phyloP scores from a whole-genome alignment of 257 asterid genomes.

The Nicotiana tomentosiformis region DNA sequence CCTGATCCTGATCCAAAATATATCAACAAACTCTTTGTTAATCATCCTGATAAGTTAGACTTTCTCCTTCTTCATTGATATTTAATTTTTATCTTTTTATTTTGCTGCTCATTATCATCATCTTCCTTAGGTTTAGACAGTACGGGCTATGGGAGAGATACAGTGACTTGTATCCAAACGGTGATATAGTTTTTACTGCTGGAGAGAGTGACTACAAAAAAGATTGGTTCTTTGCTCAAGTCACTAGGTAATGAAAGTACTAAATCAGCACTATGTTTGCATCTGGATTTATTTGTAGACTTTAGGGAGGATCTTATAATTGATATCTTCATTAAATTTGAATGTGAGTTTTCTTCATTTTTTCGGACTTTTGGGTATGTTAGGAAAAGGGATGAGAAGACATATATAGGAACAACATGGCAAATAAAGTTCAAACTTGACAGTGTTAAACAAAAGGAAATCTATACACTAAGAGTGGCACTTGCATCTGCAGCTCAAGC shows the following conservation, averaged over 20 bases:
- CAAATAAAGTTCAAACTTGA: constrained; percentile 44
- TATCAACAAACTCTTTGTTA: constrained; percentile 44
- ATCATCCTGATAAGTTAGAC: constrained; percentile 55
- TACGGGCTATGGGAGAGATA: constrained; percentile 89
- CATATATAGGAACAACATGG: constrained; percentile 59
- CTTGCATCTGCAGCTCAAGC: constrained; percentile 62
- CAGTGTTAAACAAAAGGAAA: constrained; percentile 21
- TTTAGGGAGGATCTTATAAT: not conserved
- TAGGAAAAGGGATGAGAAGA: constrained; percentile 42
- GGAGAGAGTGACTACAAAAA: constrained; percentile 55
- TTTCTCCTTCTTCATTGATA: not conserved
- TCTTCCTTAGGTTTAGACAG: constrained; percentile 66
- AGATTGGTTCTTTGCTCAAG: constrained; percentile 88
- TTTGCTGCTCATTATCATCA: not conserved
- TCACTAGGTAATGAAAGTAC: constrained; percentile 46
- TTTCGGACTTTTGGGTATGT: not conserved
- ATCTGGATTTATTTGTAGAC: not conserved
- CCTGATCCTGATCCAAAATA: constrained; percentile 66
- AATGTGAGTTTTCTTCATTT: not conserved
- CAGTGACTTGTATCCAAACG: constrained; percentile 54
- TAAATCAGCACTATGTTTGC: not conserved
- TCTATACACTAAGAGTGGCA: constrained; percentile 55
- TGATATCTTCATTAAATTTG: not conserved
- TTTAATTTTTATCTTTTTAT: not conserved
- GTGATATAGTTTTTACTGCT: constrained; percentile 54